Conservation (phyloP, 495 filamentous ascomycete genomes). For the Trypethelium eluteriae region DNA sequence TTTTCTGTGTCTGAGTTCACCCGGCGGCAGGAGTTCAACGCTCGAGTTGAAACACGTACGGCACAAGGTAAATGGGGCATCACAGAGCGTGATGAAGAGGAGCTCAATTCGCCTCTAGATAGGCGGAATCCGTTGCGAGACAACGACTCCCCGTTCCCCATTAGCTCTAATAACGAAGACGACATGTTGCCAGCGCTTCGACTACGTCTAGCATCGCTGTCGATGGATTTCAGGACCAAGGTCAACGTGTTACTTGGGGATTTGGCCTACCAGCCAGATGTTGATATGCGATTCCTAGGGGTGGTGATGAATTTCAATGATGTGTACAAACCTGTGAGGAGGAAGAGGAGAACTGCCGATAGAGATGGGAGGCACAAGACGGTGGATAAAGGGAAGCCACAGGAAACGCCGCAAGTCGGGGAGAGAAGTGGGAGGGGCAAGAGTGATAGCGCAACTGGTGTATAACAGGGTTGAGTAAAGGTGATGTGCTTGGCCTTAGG, state of each 20-base stretch:
- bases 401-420: constrained; percentile 21
- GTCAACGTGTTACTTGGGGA: constrained; percentile 81
- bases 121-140: constrained; percentile 3
- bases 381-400: constrained; percentile 18
- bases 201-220: constrained; percentile 60
- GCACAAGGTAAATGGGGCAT: constrained; percentile 57
- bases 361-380: constrained; percentile 16
- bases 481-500: not conserved
- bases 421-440: constrained; percentile 11
- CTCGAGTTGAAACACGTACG: constrained; percentile 59
- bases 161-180: constrained; percentile 42
- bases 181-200: constrained; percentile 69
- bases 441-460: not conserved
- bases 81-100: constrained; percentile 48
- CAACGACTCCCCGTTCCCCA: constrained; percentile 19
- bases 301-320: constrained; percentile 99
- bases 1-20: constrained; percentile 93
- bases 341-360: constrained; percentile 38
- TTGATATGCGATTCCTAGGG: constrained; percentile 90
- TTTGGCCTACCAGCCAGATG: constrained; percentile 84
- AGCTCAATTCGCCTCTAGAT: constrained; percentile 16
- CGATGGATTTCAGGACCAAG: constrained; percentile 61
- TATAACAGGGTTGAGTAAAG: not conserved
- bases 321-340: constrained; percentile 69
- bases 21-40: constrained; percentile 72